A percentile compares a stretch with the other conserved stretches of the same genome.
These are phyloP conservation scores for Candida arabinofermentans DNA, from an alignment of 805 yeast species.

Conservation along the genomic window DNA sequence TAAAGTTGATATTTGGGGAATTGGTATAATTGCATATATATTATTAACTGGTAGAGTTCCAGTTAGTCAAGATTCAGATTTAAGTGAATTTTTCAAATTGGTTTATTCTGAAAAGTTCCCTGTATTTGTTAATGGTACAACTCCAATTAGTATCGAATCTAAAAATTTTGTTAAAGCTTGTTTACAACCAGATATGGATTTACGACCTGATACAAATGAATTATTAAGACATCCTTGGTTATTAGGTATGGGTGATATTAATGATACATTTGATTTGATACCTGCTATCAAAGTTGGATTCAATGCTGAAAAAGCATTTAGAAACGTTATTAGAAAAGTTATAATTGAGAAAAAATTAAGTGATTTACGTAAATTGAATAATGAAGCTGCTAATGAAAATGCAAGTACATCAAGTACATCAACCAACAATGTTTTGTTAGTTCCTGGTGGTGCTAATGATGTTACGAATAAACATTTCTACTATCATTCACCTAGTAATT, in stretches of 20 bases:
- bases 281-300: conserved; percentile 71
- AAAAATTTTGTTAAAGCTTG: conserved; percentile 65
- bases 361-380: conserved; percentile 54
- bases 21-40: conserved; percentile 17
- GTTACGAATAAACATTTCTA: not conserved
- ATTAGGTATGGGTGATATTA: conserved; percentile 67
- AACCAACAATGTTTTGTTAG: not conserved
- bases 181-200: conserved; percentile 55
- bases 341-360: conserved; percentile 68
- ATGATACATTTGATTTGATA: conserved; percentile 52
- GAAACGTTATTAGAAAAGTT: conserved; percentile 75
- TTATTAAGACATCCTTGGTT: conserved; percentile 73
- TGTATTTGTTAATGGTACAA: conserved; percentile 4
- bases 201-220: conserved; percentile 60
- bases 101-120: conserved; percentile 8
- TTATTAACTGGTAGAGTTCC: conserved; percentile 47
- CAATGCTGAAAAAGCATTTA: conserved; percentile 71
- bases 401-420: no score
- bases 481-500: not conserved
- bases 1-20: conserved; percentile 34
- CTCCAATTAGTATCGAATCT: conserved; percentile 59
- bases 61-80: conserved; percentile 6
- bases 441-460: not conserved
- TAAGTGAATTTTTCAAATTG: conserved; percentile 4
- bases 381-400: conserved; percentile 37